A percentile compares a stretch with the other conserved stretches of the same genome.
Evolutionary conservation across 805 yeast genomes (phyloP).

Genomic region (Wickerhamiella alocasiicola): DNA sequence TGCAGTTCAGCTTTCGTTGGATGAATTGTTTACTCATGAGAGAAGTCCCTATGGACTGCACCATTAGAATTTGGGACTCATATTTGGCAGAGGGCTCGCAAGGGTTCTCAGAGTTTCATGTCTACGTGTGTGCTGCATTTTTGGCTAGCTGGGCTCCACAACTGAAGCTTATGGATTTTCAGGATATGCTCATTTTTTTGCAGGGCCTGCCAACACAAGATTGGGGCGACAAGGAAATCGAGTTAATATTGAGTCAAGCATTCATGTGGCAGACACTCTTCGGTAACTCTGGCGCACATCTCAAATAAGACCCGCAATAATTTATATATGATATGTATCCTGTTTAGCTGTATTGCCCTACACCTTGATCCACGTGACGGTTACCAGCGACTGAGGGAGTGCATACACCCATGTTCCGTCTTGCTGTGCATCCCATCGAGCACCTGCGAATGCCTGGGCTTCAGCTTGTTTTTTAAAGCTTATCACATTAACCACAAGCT

Average conservation of each 20-base stretch:
- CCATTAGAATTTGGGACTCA: conserved; percentile 96
- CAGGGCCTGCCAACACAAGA: conserved; percentile 78
- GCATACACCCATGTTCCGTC: conserved; percentile 20
- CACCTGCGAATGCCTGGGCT: conserved; percentile 18
- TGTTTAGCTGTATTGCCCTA: not conserved
- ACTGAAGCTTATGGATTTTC: conserved; percentile 78
- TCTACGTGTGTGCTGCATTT: conserved; percentile 96
- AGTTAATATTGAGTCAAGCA: conserved; percentile 86
- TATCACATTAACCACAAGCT: conserved; percentile 17
- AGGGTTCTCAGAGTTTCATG: conserved; percentile 86
- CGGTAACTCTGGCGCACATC: conserved; percentile 80
- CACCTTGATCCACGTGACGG: conserved; percentile 17
- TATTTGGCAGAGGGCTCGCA: conserved; percentile 45
- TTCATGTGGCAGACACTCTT: conserved; percentile 92
- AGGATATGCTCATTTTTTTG: conserved; percentile 80
- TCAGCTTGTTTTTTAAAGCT: conserved; percentile 14
- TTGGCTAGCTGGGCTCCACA: conserved; percentile 74
- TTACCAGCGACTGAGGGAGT: conserved; percentile 12
- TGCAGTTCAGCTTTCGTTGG: conserved; percentile 95
- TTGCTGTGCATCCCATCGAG: conserved; percentile 21
- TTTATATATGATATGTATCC: not conserved
- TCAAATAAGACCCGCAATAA: conserved; percentile 29
- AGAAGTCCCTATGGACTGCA: conserved; percentile 64
- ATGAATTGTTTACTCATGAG: conserved; percentile 97
- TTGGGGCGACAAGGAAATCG: conserved; percentile 86